Evolutionary conservation across 257 asterid species (phyloP).

Genomic region (Knoxia roxburghii): DNA sequence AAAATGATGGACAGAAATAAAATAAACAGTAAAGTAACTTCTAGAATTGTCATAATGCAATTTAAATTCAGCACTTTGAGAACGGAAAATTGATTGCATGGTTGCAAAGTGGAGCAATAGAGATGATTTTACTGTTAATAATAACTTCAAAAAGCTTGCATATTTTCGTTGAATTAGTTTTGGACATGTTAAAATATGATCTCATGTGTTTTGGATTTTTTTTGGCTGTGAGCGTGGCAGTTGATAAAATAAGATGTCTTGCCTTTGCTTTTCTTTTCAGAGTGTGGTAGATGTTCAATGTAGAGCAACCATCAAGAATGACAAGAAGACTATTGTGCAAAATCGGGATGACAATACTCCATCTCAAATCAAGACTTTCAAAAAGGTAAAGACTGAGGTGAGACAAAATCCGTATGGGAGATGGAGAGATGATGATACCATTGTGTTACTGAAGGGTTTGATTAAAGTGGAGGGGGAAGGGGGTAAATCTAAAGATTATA

Average conservation of each 20-base stretch:
- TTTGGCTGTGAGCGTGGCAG: too few species aligned
- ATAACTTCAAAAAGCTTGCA: too few species aligned
- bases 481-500: too few species aligned
- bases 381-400: background rate
- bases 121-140: too few species aligned
- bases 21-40: too few species aligned
- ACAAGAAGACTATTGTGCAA: background rate
- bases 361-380: too few species aligned
- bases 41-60: too few species aligned
- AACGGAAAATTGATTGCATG: background rate
- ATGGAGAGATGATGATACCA: background rate
- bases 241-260: too few species aligned
- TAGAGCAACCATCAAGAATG: background rate
- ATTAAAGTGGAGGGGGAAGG: background rate
- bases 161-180: too few species aligned
- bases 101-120: background rate
- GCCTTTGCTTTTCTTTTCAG: background rate
- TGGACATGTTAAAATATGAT: background rate
- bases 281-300: background rate
- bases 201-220: too few species aligned
- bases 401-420: background rate
- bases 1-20: too few species aligned
- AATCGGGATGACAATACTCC: background rate
- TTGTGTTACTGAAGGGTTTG: background rate
- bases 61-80: too few species aligned